Evolutionary conservation across 371 early-diverging fungal genomes (phyloP), one percentile per base, ranked within the genome.

Genomic region (Choanephora cucurbitarum): DNA sequence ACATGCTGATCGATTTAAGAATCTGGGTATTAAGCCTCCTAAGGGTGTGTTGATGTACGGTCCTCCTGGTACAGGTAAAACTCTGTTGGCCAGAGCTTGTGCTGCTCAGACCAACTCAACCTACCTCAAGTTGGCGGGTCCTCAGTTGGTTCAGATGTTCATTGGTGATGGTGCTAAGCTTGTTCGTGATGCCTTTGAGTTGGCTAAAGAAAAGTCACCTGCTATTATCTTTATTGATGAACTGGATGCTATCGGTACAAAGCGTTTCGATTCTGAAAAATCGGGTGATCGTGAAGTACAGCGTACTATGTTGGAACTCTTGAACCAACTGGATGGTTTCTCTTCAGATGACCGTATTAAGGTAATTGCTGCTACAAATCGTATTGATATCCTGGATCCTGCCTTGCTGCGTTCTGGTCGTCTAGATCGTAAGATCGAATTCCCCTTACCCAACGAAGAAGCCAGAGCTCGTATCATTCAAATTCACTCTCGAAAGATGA

Each of bases 161-260:
- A 99, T 99, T 65, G 99, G 99, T 65, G 99, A 99, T 66, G 99
- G 99, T 57, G 98, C 99, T 46, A 94, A 97, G 67, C 81, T 99
- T 56, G 99, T 99, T 11, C 90, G 99, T 37, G 99, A 99, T 69
- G 97, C 99, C 3, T 99, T 99, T 77, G 92, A 91, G 21, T 75
- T 99, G 52, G 99, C 99, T 18, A 97, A 97, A 73, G 98, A 98
- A 66, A 99, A 99, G 75, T 87, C 96, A 22, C 99, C 99, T 3
- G 92, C 99, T 18, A 99, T 99, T 69, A 99, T 99, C 68, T 99
- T 99, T 71, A 99, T 99, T 69, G 99, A 99, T 80, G 99, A 99
- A 79, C 86, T 99, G 69, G 99, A 99, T 76, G 99, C 99, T 40
- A 91, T 99, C 62, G 99, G 99, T 62, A 97, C 99, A 24, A 99